Evolutionary conservation across 805 yeast genomes (phyloP), one percentile per base, ranked within the genome.

Genomic region (Ascoidea rubescens): DNA sequence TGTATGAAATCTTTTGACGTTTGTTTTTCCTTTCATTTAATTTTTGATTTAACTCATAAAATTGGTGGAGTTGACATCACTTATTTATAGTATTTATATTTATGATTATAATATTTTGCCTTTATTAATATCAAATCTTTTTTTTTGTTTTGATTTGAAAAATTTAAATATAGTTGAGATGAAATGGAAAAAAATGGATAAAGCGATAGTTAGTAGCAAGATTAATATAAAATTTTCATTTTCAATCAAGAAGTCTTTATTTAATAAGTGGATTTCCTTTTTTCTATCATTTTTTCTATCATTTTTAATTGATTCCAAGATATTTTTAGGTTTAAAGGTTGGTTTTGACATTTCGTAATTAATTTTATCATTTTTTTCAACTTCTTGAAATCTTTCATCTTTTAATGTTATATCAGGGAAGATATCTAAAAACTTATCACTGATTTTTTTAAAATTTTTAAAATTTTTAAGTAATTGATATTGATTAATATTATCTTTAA

Each of bases 321-420:
- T 54, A 3, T 51, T 43, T 21, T 42, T 46, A 10, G 33, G 42
- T 32, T 53, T 70, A 14, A 74, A 61, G 28, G 73, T 73, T 56
- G 79, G 79, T 2, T 68, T 60, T 4, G 83, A 69, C 2, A 82
- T 69, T 59, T 78, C 82, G 33, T 79, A 71, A 60, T 84, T 84
- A 1, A 82, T 71, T 52, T 69, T 71, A 50, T 58, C 62, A 60
- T 62, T 50, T 55, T 66, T 52, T 42, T 71, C 69, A 64, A 66
- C 50, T 60, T 60, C 50, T 49, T 62, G 56, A 53, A 74, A 51
- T 8, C 64, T 59, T 48, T 61, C 54, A 28, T 62, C 58, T 5
- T 72, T 68, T 0, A 62, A 50, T 2, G 74, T 56, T 10, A 69
- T 48, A n/a, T 55, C 57, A 4, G 58, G 57, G 5, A 70, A 64